A percentile compares a stretch with the other conserved stretches of the same genome.
Conservation (phyloP, 1,284 basidiomycete genomes). For the Moniliella sp. region DNA sequence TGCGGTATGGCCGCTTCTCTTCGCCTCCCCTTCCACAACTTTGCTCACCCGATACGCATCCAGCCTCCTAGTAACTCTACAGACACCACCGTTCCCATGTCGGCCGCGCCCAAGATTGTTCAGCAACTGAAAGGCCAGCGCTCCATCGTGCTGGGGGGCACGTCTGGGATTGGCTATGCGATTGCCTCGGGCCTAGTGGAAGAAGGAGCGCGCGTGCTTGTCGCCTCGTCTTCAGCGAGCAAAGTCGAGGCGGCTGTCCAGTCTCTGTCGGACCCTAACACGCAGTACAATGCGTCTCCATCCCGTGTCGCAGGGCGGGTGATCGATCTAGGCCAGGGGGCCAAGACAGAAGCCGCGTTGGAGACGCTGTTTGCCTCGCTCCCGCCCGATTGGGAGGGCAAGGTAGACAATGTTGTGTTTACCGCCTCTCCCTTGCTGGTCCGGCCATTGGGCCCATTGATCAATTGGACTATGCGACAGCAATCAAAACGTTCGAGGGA, state of each 20-base stretch:
- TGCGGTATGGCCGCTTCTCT: too few relatives aligned
- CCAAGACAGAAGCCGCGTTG: slow-evolving; percentile 3
- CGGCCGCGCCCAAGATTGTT: neutral
- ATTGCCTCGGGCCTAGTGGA: slow-evolving; percentile 10
- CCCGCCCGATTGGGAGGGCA: too few relatives aligned
- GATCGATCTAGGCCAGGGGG: slow-evolving; percentile 7
- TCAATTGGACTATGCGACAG: too few relatives aligned
- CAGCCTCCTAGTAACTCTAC: too few relatives aligned
- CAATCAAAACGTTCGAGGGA: too few relatives aligned
- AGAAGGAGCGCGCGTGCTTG: slow-evolving; percentile 9
- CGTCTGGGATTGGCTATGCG: slow-evolving; percentile 10
- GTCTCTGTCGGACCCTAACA: slow-evolving; percentile 4
- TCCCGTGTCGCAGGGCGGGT: slow-evolving; percentile 5
- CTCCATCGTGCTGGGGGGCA: slow-evolving; percentile 11
- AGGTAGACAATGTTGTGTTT: too few relatives aligned
- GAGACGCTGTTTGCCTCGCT: slow-evolving; percentile 6
- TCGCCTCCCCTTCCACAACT: too few relatives aligned
- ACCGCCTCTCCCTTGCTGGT: too few relatives aligned
- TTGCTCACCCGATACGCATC: too few relatives aligned
- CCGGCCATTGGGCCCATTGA: too few relatives aligned
- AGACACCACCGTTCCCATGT: too few relatives aligned
- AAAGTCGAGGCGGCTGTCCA: slow-evolving; percentile 5
- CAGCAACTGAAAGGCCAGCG: neutral
- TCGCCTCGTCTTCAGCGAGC: slow-evolving; percentile 4
- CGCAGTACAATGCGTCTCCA: slow-evolving; percentile 9